Base-by-base conservation (phyloP, 1,139 yeast species). In the Yamadazyma blattariae region DNA sequence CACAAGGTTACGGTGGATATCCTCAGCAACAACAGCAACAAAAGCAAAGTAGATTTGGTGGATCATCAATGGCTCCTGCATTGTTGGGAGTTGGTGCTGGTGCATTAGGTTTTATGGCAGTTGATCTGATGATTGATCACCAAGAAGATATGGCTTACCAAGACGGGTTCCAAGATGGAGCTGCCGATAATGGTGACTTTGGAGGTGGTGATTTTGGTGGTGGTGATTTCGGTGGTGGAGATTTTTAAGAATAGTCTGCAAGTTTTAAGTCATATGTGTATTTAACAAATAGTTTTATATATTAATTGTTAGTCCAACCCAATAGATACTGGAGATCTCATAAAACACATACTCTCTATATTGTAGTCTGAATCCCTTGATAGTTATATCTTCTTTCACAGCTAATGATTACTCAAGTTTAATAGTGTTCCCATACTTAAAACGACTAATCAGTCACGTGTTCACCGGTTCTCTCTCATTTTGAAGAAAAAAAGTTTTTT, bases 81-180 rank as follows among this genome's bases (percentile, higher is more conserved):
- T 78, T 83, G 20, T 57, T 82, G 52, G 95, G 95, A 47, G 82
- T 79, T 1, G 94, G 92, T 47, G 92, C 84, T 21, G 95, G 95
- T 59, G 71, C 71, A 29, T 47, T 77, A 41, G 51, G 32, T 3
- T 29, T 29, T 12, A 29, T 29, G 32, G 32, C 32, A 3, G 13
- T 29, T 5, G 32, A 29, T 29, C n/a, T 16, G 6, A 29, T 29
- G 10, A 29, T 29, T 26, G 32, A 29, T 22, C 32, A 29, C 11
- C 32, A 29, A 22, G 19, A 29, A 22, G 12, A 29, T 4, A 20
- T 22, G 6, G 32, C 32, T 17, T 58, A 61, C 39, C 48, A 63
- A 28, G 60, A 64, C 17, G 71, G 67, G 5, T 59, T 58, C 41
- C 53, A 54, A 19, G 53, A 63, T 20, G 71, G 67, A 8, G 25